These are phyloP conservation scores for Angophora floribunda DNA, from an alignment of 345 rosid species.

Conservation along the genomic window DNA sequence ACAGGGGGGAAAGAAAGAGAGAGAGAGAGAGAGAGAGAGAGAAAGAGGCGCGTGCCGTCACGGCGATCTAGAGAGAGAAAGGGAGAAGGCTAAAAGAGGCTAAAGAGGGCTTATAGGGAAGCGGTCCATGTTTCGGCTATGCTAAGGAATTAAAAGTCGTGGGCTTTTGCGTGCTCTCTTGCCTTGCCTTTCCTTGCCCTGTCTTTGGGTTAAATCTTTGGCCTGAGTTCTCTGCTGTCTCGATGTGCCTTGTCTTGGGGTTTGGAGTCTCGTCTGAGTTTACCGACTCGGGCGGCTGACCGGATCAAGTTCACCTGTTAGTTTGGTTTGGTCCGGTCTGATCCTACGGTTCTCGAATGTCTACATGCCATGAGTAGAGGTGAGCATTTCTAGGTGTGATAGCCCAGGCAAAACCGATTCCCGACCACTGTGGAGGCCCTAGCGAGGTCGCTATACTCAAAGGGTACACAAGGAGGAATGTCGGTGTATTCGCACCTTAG, in stretches of 20 bases:
- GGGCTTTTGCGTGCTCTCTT: background rate
- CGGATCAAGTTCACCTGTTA: background rate
- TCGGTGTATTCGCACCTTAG: no score
- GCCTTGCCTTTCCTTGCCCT: background rate
- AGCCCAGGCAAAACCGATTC: no score
- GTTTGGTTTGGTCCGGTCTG: fast-evolving
- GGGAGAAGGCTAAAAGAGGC: background rate
- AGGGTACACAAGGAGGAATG: no score
- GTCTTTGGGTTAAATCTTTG: background rate
- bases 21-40: background rate
- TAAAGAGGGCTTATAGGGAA: background rate
- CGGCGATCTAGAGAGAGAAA: background rate
- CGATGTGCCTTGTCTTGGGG: background rate
- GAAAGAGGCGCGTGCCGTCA: background rate
- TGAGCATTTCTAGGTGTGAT: fast-evolving
- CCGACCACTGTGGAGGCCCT: no score
- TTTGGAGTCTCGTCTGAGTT: background rate
- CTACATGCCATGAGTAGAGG: fast-evolving
- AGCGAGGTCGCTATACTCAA: no score
- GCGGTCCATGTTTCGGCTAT: background rate
- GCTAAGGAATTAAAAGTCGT: background rate
- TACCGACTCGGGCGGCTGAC: background rate
- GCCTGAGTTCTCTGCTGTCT: background rate
- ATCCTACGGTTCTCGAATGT: background rate
- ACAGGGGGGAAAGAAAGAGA: no score